These are phyloP conservation scores for Zymoseptoria crescenta DNA, from an alignment of 2,329 filamentous ascomycete species.

Conservation along the genomic window DNA sequence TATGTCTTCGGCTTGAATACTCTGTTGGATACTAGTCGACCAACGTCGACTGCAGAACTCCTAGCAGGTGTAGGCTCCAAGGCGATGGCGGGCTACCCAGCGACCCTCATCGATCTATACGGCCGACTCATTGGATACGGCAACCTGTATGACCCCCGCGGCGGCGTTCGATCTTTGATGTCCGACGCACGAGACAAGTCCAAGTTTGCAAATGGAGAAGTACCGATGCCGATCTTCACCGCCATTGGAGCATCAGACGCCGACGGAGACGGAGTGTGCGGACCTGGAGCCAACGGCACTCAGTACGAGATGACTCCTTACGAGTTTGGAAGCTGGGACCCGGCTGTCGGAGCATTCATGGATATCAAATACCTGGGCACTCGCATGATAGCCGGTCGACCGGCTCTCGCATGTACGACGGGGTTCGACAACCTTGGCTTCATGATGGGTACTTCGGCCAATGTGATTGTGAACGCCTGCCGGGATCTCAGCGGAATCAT, in stretches of 20 bases:
- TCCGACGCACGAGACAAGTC: constrained; percentile 23
- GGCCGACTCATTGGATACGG: constrained; percentile 31
- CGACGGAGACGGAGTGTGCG: constrained; percentile 24
- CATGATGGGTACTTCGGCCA: constrained; percentile 36
- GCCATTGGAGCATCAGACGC: constrained; percentile 29
- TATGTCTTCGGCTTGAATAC: constrained; percentile 28
- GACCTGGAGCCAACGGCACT: constrained; percentile 43
- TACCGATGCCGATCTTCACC: constrained; percentile 37
- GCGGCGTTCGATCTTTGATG: constrained; percentile 25
- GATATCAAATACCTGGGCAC: constrained; percentile 53
- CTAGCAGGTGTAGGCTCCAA: constrained; percentile 26
- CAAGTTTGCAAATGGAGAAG: constrained; percentile 31
- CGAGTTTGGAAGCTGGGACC: constrained; percentile 58
- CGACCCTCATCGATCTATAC: constrained; percentile 31
- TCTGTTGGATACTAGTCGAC: neutral
- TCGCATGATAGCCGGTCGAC: constrained; percentile 43
- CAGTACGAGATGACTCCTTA: constrained; percentile 57
- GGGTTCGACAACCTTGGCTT: constrained; percentile 41
- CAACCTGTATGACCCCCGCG: constrained; percentile 26
- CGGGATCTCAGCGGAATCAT: too few relatives aligned
- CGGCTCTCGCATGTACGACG: constrained; percentile 38
- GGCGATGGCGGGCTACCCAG: constrained; percentile 26
- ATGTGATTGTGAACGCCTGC: constrained; percentile 32
- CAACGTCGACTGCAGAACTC: neutral
- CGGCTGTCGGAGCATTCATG: constrained; percentile 50